These are phyloP conservation scores for Malus orientalis DNA, from an alignment of 306 rosid species.

Conservation along the genomic window DNA sequence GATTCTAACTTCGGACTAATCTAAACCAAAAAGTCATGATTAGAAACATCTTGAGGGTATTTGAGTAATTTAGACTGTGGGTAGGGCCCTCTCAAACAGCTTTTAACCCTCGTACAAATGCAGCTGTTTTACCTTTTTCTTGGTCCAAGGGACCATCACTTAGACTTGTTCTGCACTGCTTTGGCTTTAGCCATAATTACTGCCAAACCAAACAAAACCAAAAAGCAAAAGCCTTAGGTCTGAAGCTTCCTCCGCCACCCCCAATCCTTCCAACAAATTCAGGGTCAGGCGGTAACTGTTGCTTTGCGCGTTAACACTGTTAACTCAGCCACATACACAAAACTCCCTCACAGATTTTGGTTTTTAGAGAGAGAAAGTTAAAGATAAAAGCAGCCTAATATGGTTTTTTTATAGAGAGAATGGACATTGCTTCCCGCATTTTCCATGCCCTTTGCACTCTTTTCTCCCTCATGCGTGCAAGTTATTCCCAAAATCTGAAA, in stretches of 20 bases:
- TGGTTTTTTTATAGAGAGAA: background rate
- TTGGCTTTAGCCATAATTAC: background rate
- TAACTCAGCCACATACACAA: background rate
- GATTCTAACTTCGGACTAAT: no score
- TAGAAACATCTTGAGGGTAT: no score
- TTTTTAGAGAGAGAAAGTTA: background rate
- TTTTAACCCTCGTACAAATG: no score
- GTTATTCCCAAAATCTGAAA: slow-evolving; percentile 40
- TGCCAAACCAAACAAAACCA: background rate
- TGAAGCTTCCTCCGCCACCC: slow-evolving; percentile 15
- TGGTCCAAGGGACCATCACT: background rate
- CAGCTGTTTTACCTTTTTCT: no score
- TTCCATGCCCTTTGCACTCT: slow-evolving; percentile 39
- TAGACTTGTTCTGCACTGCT: background rate
- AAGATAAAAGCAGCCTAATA: background rate
- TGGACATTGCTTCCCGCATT: slow-evolving; percentile 61
- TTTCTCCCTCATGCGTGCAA: slow-evolving; percentile 75
- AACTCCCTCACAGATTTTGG: background rate
- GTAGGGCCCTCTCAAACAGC: no score
- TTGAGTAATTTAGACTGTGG: no score
- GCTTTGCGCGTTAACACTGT: slow-evolving; percentile 49
- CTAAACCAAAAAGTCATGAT: no score
- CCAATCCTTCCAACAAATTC: background rate
- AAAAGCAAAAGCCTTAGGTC: background rate
- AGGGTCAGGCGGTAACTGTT: slow-evolving; percentile 9